Percentiles rank a stretch among this genome's conserved stretches.
Evolutionary conservation across 306 rosid species (phyloP).

Genomic region (Acacia acuminata): DNA sequence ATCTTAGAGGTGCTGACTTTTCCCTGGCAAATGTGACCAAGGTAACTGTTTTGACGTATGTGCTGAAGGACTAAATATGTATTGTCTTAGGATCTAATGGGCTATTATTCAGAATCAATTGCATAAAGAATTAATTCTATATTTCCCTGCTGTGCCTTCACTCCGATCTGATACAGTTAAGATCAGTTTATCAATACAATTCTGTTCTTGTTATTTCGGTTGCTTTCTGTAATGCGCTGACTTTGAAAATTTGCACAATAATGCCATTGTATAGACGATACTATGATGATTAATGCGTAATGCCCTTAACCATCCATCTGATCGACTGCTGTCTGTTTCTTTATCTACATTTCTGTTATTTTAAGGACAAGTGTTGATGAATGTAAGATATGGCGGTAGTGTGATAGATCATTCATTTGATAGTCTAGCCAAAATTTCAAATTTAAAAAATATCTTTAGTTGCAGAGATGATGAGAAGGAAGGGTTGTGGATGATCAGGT

Average conservation of each 20-base stretch:
- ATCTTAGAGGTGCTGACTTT: conserved; percentile 85
- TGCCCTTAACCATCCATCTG: conserved; percentile 29
- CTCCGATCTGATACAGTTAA: background rate
- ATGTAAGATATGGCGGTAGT: background rate
- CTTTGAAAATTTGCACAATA: conserved; percentile 8
- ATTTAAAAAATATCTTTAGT: background rate
- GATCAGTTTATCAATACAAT: background rate
- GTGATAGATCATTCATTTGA: background rate
- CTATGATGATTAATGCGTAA: conserved; percentile 9
- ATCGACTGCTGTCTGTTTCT: background rate
- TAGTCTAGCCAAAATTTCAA: background rate
- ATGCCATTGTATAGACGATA: background rate
- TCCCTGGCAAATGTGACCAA: conserved; percentile 93
- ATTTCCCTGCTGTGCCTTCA: background rate
- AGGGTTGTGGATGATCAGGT: conserved; percentile 3
- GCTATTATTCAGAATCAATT: background rate
- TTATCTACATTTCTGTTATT: background rate
- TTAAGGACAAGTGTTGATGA: background rate
- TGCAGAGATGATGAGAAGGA: conserved; percentile 18
- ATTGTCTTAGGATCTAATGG: conserved; percentile 5
- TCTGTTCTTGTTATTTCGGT: background rate
- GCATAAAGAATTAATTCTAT: background rate
- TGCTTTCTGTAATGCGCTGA: conserved; percentile 8
- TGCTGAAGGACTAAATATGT: background rate
- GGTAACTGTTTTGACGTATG: conserved; percentile 37